Base-by-base conservation (phyloP, 2,329 filamentous ascomycete species). In the Penicillium sp. region DNA sequence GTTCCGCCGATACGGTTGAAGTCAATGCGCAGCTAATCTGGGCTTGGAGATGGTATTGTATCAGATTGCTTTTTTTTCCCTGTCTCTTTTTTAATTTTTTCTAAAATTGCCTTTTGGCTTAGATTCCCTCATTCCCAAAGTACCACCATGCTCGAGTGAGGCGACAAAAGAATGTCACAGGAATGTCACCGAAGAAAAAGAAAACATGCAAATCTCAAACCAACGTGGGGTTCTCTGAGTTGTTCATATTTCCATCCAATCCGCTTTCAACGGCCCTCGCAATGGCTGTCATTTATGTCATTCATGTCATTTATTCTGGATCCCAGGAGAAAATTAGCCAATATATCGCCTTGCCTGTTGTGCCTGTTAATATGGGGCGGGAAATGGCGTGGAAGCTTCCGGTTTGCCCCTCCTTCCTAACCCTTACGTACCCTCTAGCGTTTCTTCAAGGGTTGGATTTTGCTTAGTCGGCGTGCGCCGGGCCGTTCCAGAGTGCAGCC, bases 401-500 rank as follows among this genome's bases (percentile, higher is more conserved):
- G 31, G 31, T 38, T 44, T 51, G 53, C 51, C 54, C 54, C 52
- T 57, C 43, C 31, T 54, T 46, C 16, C 43, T 49, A 47, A 36
- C 53, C 56, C 46, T 49, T 58, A 52, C 53, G 49, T 60, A 57
- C 58, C 55, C 42, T 67, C 63, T 69, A 69, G 69, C 66, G 65
- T 71, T 70, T 67, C 69, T 70, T 69, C 64, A 71, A 69, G 62
- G 68, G 66, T 67, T 66, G 64, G 39, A 36, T 52, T 48, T 49
- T 53, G 65, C 65, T 61, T 71, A 70, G 68, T 74, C 67, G 71
- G 68, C 71, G 71, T 74, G 73, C 73, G 70, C 71, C 74, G 74
- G 74, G 67, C 74, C 74, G 74, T 75, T 71, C 74, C 74, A 75
- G 72, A 71, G 73, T 74, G 71, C 73, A 74, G 71, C 71, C 71